A percentile compares a stretch with the other conserved stretches of the same genome.
These are phyloP conservation scores for Marasmius tenuissimus DNA, from an alignment of 1,284 basidiomycete genomes.

Conservation along the genomic window DNA sequence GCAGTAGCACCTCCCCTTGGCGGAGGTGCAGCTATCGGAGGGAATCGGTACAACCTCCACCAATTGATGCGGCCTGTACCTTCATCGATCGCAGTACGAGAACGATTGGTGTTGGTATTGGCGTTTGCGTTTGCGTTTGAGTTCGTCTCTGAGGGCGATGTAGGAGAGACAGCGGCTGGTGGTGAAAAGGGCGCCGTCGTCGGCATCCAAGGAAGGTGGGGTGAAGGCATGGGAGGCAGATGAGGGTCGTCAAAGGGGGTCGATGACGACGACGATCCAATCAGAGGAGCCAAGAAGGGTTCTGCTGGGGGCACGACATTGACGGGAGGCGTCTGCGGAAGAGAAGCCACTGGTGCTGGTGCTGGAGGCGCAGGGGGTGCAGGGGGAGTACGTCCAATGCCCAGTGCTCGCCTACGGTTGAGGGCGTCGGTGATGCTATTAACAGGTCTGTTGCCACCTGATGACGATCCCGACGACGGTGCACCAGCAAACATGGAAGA, in stretches of 20 bases:
- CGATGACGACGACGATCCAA: no score
- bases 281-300: no score
- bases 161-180: no score
- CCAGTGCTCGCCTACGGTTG: neutral
- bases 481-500: neutral
- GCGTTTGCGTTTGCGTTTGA: neutral
- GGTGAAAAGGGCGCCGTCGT: neutral
- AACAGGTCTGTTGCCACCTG: neutral
- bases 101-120: neutral
- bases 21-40: conserved; percentile 49
- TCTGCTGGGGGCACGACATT: neutral
- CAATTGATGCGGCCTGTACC: conserved; percentile 62
- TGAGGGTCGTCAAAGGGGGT: neutral
- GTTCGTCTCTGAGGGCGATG: neutral
- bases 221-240: neutral
- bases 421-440: neutral
- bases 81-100: neutral
- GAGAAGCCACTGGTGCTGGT: neutral
- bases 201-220: no score
- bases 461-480: neutral
- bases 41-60: conserved; percentile 80
- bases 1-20: conserved; percentile 8
- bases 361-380: neutral
- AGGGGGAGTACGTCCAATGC: neutral
- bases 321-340: neutral